phyloP scores from a whole-genome alignment of 805 yeast genomes.

The Spathaspora boniae region DNA sequence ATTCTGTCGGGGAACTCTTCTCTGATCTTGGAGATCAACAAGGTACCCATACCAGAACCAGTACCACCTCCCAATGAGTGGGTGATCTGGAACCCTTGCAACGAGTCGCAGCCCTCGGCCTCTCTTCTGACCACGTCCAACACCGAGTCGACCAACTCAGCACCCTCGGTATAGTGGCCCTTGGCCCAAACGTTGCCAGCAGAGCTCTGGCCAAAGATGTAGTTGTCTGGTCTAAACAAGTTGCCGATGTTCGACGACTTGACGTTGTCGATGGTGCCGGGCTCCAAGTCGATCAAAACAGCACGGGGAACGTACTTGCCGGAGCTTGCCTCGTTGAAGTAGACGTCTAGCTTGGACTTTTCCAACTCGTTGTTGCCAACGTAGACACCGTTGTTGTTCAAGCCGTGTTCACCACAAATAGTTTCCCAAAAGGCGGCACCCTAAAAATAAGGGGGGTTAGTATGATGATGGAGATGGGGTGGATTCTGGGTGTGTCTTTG shows the following conservation, averaged over 20 bases:
- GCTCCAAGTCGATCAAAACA: conserved; percentile 88
- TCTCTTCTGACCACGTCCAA: conserved; percentile 89
- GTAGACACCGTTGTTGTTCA: conserved; percentile 71
- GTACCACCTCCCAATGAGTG: conserved; percentile 74
- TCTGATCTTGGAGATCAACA: conserved; percentile 77
- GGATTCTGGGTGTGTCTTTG: conserved; percentile 3
- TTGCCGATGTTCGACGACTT: conserved; percentile 78
- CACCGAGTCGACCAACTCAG: conserved; percentile 87
- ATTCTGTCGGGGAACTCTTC: conserved; percentile 94
- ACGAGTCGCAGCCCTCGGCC: conserved; percentile 88
- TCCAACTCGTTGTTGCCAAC: conserved; percentile 48
- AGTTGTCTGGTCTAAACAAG: conserved; percentile 89
- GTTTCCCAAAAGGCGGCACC: conserved; percentile 96
- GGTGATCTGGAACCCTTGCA: conserved; percentile 89
- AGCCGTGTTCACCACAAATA: conserved; percentile 83
- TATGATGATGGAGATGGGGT: conserved; percentile 7
- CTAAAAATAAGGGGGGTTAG: conserved; percentile 31
- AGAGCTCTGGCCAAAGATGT: conserved; percentile 83
- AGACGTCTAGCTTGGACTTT: conserved; percentile 66
- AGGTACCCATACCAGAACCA: conserved; percentile 95
- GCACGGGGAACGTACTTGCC: conserved; percentile 94
- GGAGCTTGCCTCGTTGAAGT: conserved; percentile 81
- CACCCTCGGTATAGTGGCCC: conserved; percentile 96
- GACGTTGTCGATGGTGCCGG: conserved; percentile 87
- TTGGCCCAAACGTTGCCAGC: conserved; percentile 98